A percentile compares a stretch with the other conserved stretches of the same genome.
phyloP scores from a whole-genome alignment of 1,284 basidiomycete genomes.

The Moniliella sp. region DNA sequence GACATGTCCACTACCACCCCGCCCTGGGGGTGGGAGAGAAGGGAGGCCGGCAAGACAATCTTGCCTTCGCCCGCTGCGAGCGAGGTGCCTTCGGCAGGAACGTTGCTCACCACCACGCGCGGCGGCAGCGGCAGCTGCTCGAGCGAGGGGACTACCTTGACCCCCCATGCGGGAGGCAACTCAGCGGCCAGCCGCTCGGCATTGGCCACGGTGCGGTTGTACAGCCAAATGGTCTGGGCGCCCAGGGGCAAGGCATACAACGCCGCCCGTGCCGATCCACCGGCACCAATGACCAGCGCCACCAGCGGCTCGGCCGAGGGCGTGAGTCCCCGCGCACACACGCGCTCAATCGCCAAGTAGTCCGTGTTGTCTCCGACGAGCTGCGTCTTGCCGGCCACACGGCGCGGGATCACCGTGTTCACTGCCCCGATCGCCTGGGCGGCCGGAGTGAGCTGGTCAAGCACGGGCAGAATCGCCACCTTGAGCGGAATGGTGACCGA shows the following conservation, averaged over 20 bases:
- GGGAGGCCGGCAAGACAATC: conserved; percentile 15
- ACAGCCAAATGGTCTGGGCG: conserved; percentile 18
- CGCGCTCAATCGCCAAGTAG: conserved; percentile 32
- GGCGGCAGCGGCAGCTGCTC: conserved; percentile 5
- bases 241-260: conserved; percentile 29
- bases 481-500: conserved; percentile 49
- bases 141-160: conserved; percentile 11
- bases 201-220: conserved; percentile 25
- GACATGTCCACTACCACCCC: conserved; percentile 33
- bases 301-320: conserved; percentile 8
- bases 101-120: conserved; percentile 20
- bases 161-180: conserved; percentile 22
- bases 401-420: conserved; percentile 24
- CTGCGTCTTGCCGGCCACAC: not conserved
- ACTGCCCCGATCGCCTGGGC: conserved; percentile 28
- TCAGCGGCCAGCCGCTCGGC: conserved; percentile 12
- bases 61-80: conserved; percentile 7
- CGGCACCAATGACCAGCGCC: conserved; percentile 28
- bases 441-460: conserved; percentile 20
- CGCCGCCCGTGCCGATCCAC: conserved; percentile 27
- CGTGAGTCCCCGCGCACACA: too few relatives aligned
- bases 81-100: conserved; percentile 19
- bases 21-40: conserved; percentile 11
- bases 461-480: conserved; percentile 16
- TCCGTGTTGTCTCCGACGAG: conserved; percentile 30